Base-by-base conservation (phyloP, 768 basidiomycete genomes). In the Leucosporidium yakuticum region DNA sequence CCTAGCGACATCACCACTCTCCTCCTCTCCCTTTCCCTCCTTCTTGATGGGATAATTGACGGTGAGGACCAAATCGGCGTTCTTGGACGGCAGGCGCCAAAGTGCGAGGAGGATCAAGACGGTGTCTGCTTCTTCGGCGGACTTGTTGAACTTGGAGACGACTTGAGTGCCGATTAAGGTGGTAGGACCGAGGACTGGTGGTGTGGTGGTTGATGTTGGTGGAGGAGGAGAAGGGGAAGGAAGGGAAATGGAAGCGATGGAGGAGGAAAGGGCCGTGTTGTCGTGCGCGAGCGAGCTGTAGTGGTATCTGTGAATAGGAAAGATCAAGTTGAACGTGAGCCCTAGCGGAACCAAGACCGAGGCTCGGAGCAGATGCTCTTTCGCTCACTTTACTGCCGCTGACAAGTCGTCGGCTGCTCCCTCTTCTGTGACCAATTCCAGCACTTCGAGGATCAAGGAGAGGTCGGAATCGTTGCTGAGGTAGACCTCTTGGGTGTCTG, bases 401-500 rank as follows among this genome's bases (percentile, higher is more conserved):
- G 81, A 75, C 48, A 82, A 81, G 64, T 85, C 82, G 19, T 76
- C 70, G n/a, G 79, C 78, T 44, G 86, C 82, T 36, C 64, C 68
- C 14, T 77, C 79, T 14, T 79, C 78, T 65, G 76, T 75, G 31
- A 95, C 91, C 66, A 85, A 82, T 77, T 91, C 79, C 19, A 97
- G 80, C 29, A 96, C 84, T 76, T 99, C 96, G 32, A 96, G 79
- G 60, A 98, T 84, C 69, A 94, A 83, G 75, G 88, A 91, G 73
- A 86, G 81, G 59, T 83, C 82, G 8, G 86, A 88, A 58, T 85
- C 79, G 9, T 84, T 84, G 63, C 86, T 87, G 64, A 96, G 77
- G 79, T 91, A 88, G 51, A 96, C 95, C 77, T 98, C 96, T 78
- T 99, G 95, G 6, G 86, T 91, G 77, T 98, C 89, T 20, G 96